Evolutionary conservation across 768 basidiomycete species (phyloP).

Genomic region (Boletus speciosus): DNA sequence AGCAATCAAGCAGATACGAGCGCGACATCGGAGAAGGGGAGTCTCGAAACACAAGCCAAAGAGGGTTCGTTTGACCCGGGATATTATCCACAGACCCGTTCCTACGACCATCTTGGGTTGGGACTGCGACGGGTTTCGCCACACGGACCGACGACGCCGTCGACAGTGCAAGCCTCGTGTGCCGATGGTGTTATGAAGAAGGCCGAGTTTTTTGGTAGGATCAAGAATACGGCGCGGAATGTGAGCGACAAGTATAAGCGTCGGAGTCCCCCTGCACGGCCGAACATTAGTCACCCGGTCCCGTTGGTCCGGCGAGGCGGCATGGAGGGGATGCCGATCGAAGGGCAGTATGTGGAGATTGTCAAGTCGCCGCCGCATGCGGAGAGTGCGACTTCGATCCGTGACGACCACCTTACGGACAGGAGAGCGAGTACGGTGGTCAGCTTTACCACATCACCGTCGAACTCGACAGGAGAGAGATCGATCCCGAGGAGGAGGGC

Average conservation of each 20-base stretch:
- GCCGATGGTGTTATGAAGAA: slow-evolving; percentile 64
- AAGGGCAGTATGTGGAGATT: slow-evolving; percentile 35
- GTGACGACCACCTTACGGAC: slow-evolving; percentile 31
- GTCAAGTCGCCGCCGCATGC: slow-evolving; percentile 15
- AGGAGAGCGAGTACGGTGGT: slow-evolving; percentile 41
- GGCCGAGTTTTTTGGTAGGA: slow-evolving; percentile 60
- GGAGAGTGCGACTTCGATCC: slow-evolving; percentile 38
- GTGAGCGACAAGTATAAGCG: slow-evolving; percentile 60
- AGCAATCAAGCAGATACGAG: slow-evolving; percentile 27
- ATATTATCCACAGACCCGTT: slow-evolving; percentile 15
- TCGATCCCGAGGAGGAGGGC: slow-evolving; percentile 66
- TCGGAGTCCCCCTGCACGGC: slow-evolving; percentile 38
- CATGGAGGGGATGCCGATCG: slow-evolving; percentile 23
- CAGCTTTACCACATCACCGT: slow-evolving; percentile 53
- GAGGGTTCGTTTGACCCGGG: slow-evolving; percentile 14
- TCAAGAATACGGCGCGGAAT: slow-evolving; percentile 60
- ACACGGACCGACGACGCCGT: slow-evolving; percentile 41
- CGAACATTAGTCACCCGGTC: slow-evolving; percentile 60
- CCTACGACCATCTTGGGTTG: slow-evolving; percentile 34
- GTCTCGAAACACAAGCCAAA: slow-evolving; percentile 27
- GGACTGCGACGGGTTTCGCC: slow-evolving; percentile 51
- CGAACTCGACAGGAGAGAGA: slow-evolving; percentile 58
- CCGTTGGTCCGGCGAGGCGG: slow-evolving; percentile 29
- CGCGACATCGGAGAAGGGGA: slow-evolving; percentile 30
- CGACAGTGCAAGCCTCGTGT: slow-evolving; percentile 29